These are phyloP conservation scores for Sordariomycetes sp. DNA, from an alignment of 2,329 filamentous ascomycete genomes.

Conservation along the genomic window DNA sequence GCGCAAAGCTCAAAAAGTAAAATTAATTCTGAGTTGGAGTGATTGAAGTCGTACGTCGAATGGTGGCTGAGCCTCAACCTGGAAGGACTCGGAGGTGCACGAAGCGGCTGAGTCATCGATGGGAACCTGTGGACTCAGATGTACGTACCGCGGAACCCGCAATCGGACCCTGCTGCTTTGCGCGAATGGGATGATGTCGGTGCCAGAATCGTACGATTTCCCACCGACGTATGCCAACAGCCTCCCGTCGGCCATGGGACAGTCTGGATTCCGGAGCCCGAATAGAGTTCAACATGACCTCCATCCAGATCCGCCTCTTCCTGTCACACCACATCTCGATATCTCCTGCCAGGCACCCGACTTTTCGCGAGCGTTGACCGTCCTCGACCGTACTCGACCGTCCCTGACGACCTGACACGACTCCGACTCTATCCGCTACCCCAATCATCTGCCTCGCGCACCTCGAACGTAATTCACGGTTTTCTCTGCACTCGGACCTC, in stretches of 20 bases:
- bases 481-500: too few species aligned
- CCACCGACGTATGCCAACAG: constrained; percentile 9
- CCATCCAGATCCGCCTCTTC: too few species aligned
- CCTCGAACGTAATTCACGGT: too few species aligned
- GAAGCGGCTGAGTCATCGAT: neutral
- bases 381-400: neutral
- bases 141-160: constrained; percentile 1
- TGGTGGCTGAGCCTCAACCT: too few species aligned
- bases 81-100: too few species aligned
- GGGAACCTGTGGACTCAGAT: constrained; percentile 1
- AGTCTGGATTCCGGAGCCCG: too few species aligned
- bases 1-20: too few species aligned
- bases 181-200: neutral
- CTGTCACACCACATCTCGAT: neutral
- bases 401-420: neutral
- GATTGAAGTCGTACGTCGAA: too few species aligned
- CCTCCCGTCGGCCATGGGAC: too few species aligned
- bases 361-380: neutral
- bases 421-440: neutral
- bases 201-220: constrained; percentile 20
- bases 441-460: neutral
- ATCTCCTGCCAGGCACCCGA: constrained; percentile 1
- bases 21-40: too few species aligned
- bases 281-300: too few species aligned
- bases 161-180: constrained; percentile 2